These are phyloP conservation scores for Erythrobasidium yunnanense DNA, from an alignment of 768 basidiomycete genomes.

Conservation along the genomic window DNA sequence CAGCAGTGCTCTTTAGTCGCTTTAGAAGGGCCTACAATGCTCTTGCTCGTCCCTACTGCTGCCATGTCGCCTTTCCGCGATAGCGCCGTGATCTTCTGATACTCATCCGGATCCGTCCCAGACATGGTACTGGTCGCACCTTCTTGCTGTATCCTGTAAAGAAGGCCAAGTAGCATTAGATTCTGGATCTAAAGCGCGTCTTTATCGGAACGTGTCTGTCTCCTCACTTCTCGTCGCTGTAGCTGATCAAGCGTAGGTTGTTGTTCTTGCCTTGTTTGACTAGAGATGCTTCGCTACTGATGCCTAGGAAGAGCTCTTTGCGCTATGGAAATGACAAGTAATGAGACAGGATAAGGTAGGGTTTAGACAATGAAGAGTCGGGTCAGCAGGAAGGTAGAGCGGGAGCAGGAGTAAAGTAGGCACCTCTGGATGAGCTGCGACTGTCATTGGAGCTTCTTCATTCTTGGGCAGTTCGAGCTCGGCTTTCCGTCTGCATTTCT, in stretches of 20 bases:
- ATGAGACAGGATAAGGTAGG: not conserved
- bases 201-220: not conserved
- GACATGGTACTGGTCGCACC: constrained; percentile 55
- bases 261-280: constrained; percentile 61
- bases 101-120: constrained; percentile 58
- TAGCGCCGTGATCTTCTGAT: constrained; percentile 78
- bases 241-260: constrained; percentile 63
- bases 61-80: constrained; percentile 51
- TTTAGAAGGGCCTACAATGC: too few species aligned
- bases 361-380: constrained; percentile 4
- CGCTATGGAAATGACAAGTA: constrained; percentile 44
- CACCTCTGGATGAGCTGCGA: constrained; percentile 60
- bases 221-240: constrained; percentile 39
- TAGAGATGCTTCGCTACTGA: constrained; percentile 63
- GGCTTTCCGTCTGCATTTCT: constrained; percentile 50
- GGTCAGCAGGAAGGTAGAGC: too few species aligned
- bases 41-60: constrained; percentile 8
- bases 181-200: too few species aligned
- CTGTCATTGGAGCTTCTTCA: constrained; percentile 96
- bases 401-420: constrained; percentile 28
- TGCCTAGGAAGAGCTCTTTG: constrained; percentile 62
- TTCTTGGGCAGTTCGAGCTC: constrained; percentile 66
- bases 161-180: constrained; percentile 7
- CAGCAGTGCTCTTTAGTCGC: too few species aligned
- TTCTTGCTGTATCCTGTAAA: constrained; percentile 49